Base-by-base conservation (phyloP, 1,284 basidiomycete genomes). In the Chiua sp. region DNA sequence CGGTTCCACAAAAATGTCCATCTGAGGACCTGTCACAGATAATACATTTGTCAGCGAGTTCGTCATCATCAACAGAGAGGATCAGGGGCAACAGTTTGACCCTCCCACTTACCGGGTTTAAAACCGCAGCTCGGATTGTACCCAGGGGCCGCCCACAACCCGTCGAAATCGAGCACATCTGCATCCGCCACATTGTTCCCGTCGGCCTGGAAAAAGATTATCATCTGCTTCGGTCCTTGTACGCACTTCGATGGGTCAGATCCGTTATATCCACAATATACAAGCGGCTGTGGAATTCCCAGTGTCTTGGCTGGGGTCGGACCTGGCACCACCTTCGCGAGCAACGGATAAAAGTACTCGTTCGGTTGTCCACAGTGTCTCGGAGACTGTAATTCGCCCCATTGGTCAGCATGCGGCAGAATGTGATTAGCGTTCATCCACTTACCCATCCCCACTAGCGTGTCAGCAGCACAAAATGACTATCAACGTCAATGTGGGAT, bases 381-480 rank as follows among this genome's bases (percentile, higher is more conserved):
- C 6, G 66, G 47, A 30, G 47, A 1, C 66, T 67, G 33, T 23
- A 47, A 4, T 32, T 22, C 23, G 33, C 33, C 33, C 3, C 15
- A 16, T 22, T 6, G 8, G 39, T 70, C 30, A 66, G 33, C 12
- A n/a, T 10, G 12, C 2, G n/a, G 51, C 15, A 44, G n/a, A 44
- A 35, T 3, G 1, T 2, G 6, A 20, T n/a, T 23, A 2, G 11
- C 44, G 20, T 18, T 35, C 23, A 32, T 47, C 33, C 4, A 5
- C 64, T 67, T 23, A 67, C 66, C 66, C 68, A 68, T 16, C 20
- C n/a, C 42, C 42, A 67, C 66, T 67, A 50, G 60, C 20, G n/a
- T 2, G 11, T 13, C 12, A 7, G 20, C 23, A 42, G 10, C 51
- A 12, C 7, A 10, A 54, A 33, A 47, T 58, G 2, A 8, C 51